Evolutionary conservation across 148 eudicot species (phyloP).

Genomic region (Oxyria digyna): DNA sequence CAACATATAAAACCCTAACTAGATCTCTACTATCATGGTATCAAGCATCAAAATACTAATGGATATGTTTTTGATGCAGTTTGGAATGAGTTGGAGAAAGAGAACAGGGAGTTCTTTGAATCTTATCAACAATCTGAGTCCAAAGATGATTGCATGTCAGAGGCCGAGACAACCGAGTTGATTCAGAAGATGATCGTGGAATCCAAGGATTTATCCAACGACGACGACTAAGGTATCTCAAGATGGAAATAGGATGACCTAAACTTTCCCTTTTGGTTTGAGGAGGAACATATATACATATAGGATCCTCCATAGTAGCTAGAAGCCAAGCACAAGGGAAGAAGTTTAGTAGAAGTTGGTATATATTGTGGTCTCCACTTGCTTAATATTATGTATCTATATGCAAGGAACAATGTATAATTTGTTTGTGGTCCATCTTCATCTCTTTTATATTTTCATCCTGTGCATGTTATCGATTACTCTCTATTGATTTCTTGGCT

Average conservation of each 20-base stretch:
- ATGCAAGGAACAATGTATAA: not conserved
- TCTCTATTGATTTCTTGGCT: not conserved
- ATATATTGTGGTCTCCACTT: not conserved
- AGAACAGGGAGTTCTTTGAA: constrained; percentile 72
- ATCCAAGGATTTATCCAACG: constrained; percentile 15
- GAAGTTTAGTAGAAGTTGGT: not conserved
- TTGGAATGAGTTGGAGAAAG: constrained; percentile 77
- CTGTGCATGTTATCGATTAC: too few species aligned
- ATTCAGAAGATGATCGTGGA: constrained; percentile 55
- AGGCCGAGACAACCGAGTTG: constrained; percentile 50
- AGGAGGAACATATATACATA: not conserved
- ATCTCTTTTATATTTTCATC: not conserved
- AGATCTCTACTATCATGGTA: too few species aligned
- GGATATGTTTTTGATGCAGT: constrained; percentile 21
- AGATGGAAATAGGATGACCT: too few species aligned
- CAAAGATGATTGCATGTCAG: constrained; percentile 39
- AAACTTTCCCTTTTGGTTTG: not conserved
- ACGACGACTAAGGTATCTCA: constrained; percentile 17
- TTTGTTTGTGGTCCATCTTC: not conserved
- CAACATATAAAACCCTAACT: too few species aligned
- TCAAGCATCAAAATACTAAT: too few species aligned
- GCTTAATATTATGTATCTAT: not conserved
- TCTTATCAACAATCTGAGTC: constrained; percentile 34
- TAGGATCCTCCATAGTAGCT: not conserved
- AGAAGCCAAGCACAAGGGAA: constrained; percentile 2